These are phyloP conservation scores for Marasmius oreades DNA, from an alignment of 1,284 basidiomycete species.

Conservation along the genomic window DNA sequence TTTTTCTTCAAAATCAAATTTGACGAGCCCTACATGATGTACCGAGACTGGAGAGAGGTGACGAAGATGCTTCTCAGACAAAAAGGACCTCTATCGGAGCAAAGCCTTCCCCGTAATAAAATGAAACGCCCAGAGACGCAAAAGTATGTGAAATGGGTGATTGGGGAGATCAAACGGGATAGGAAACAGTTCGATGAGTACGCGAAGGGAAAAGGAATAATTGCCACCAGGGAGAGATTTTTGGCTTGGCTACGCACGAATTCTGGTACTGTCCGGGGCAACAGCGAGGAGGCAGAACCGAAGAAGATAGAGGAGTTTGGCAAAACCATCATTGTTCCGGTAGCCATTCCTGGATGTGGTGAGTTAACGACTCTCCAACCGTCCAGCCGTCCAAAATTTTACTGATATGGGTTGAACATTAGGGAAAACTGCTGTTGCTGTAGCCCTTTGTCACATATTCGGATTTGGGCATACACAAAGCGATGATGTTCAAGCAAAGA, in stretches of 20 bases:
- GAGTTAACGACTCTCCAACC: conserved; percentile 24
- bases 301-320: conserved; percentile 39
- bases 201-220: conserved; percentile 76
- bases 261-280: conserved; percentile 29
- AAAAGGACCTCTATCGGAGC: conserved; percentile 27
- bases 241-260: conserved; percentile 61
- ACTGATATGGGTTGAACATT: conserved; percentile 33
- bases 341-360: conserved; percentile 94
- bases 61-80: conserved; percentile 71
- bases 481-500: conserved; percentile 86
- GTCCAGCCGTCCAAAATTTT: neutral
- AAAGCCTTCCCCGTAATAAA: conserved; percentile 54
- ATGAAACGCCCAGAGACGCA: conserved; percentile 65
- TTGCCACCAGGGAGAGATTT: conserved; percentile 80
- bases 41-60: conserved; percentile 95
- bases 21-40: conserved; percentile 98
- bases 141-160: conserved; percentile 69
- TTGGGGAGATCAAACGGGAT: conserved; percentile 64
- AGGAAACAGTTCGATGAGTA: conserved; percentile 64
- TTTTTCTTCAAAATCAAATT: conserved; percentile 99
- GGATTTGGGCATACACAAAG: conserved; percentile 88
- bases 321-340: conserved; percentile 86
- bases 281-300: conserved; percentile 16
- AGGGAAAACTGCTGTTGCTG: conserved; percentile 81
- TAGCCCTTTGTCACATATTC: conserved; percentile 80